These are phyloP conservation scores for Solanum microdontum DNA, from an alignment of 257 asterid species.

Conservation along the genomic window DNA sequence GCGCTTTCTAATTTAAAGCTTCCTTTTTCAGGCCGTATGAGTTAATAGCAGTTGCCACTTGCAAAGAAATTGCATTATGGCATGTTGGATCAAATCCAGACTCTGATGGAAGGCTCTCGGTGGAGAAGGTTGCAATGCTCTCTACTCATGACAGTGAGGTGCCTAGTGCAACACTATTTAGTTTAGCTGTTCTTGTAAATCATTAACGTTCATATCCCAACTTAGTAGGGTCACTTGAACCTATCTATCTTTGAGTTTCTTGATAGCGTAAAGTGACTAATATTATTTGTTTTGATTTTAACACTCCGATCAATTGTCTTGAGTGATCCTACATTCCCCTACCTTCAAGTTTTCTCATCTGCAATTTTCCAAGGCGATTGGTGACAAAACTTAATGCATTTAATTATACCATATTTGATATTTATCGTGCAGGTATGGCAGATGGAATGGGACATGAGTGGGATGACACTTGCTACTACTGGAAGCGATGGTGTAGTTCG, in stretches of 20 bases:
- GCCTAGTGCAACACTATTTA: neutral
- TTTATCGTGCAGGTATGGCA: constrained; percentile 51
- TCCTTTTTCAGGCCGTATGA: constrained; percentile 71
- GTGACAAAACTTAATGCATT: neutral
- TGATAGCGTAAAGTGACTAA: neutral
- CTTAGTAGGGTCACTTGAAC: neutral
- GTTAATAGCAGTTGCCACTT: constrained; percentile 75
- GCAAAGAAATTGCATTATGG: constrained; percentile 80
- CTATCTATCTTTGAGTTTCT: neutral
- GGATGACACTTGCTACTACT: constrained; percentile 82
- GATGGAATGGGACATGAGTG: constrained; percentile 98
- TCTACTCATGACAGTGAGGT: constrained; percentile 70
- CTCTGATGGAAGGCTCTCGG: constrained; percentile 66
- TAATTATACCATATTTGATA: neutral
- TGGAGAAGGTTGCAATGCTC: constrained; percentile 52
- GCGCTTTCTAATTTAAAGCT: neutral
- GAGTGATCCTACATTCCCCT: neutral
- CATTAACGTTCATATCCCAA: neutral
- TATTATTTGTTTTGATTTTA: neutral
- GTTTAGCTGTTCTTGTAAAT: neutral
- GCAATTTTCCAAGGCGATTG: neutral
- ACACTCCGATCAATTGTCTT: neutral
- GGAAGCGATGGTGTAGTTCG: constrained; percentile 68
- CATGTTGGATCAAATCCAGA: constrained; percentile 70
- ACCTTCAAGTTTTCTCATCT: neutral